Evolutionary conservation across 352 stramenopile species (phyloP), one percentile per base, ranked within the genome.

Genomic region (Phytophthora brassicae): DNA sequence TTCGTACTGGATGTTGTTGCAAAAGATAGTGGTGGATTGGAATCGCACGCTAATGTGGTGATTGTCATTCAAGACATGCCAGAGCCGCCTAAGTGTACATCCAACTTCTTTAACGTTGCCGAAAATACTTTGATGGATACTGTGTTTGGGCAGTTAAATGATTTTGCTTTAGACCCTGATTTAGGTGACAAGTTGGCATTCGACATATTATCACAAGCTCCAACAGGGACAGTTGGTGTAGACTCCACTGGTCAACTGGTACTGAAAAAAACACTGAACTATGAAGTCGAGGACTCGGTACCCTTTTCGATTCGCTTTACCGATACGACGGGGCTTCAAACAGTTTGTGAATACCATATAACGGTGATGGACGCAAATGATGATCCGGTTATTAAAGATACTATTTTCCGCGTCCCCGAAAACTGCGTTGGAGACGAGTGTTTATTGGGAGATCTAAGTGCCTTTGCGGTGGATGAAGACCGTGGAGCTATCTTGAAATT

Each of bases 401-500:
- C 66, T 26, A 59, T 72, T 16, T 88, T 88, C 55, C 68, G 77
- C 19, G 75, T 85, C 14, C 17, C 72, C 9, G 79, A 88, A 65
- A 60, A 66, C n/a, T 88, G 79, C 48, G 43, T 53, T 2, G 74
- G 70, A 3, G 52, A 60, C 26, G 60, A 79, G 42, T 88, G 79
- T 41, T 71, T 77, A 12, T 55, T 77, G 23, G 79, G 72, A n/a
- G 56, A 75, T 43, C 41, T 86, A 6, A 62, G 59, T 16, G 12
- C 62, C 17, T 75, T 76, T 42, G 74, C 70, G 17, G 72, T 69
- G 14, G 79, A 88, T 19, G 79, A 88, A 52, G 79, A 88, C 35
- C 62, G 60, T 16, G 60, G 45, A 4, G 57, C 68, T 7, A n/a
- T 66, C 3, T 38, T 88, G 4, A 61, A 39, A 2, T 88, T 82